Percentiles rank a stretch among this genome's conserved stretches.
phyloP scores from a whole-genome alignment of 2,329 filamentous ascomycete species.

The Pseudodiploospora longispora region DNA sequence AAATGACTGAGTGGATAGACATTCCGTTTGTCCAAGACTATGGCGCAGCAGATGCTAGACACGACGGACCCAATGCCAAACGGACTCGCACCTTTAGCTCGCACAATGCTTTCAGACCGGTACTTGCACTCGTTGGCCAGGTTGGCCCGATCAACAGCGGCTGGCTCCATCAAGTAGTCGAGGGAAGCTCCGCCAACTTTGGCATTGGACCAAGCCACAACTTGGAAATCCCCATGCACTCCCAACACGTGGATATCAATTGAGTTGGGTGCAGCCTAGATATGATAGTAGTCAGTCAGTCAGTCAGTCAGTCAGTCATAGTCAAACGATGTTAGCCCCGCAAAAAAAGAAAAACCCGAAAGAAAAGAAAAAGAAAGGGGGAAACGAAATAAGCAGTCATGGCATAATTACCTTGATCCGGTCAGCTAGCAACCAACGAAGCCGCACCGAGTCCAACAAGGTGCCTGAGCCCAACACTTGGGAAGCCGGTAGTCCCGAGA shows the following conservation, averaged over 20 bases:
- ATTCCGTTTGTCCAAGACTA: constrained; percentile 38
- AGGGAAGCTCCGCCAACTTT: constrained; percentile 13
- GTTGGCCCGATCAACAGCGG: constrained; percentile 18
- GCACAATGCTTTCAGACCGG: constrained; percentile 32
- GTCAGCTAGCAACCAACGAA: constrained; percentile 35
- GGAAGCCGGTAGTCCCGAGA: constrained; percentile 36
- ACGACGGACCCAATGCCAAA: constrained; percentile 42
- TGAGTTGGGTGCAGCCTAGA: constrained; percentile 6
- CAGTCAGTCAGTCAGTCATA: too few relatives aligned
- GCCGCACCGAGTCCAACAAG: constrained; percentile 41
- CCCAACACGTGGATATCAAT: constrained; percentile 16
- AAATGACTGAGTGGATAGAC: constrained; percentile 42
- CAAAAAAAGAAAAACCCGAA: too few relatives aligned
- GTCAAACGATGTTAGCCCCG: too few relatives aligned
- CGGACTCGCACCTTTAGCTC: constrained; percentile 40
- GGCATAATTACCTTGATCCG: constrained; percentile 7
- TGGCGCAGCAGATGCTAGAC: constrained; percentile 40
- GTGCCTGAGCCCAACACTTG: constrained; percentile 48
- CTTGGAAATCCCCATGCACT: constrained; percentile 15
- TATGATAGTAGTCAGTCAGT: too few relatives aligned
- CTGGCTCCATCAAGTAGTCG: constrained; percentile 3
- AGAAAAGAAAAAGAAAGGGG: too few relatives aligned
- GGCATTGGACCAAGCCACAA: constrained; percentile 16
- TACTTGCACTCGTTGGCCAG: constrained; percentile 34
- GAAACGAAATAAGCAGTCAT: too few relatives aligned